Evolutionary conservation across 352 stramenopile species (phyloP), one percentile per base, ranked within the genome.

Genomic region (Phytophthora podocarpi): DNA sequence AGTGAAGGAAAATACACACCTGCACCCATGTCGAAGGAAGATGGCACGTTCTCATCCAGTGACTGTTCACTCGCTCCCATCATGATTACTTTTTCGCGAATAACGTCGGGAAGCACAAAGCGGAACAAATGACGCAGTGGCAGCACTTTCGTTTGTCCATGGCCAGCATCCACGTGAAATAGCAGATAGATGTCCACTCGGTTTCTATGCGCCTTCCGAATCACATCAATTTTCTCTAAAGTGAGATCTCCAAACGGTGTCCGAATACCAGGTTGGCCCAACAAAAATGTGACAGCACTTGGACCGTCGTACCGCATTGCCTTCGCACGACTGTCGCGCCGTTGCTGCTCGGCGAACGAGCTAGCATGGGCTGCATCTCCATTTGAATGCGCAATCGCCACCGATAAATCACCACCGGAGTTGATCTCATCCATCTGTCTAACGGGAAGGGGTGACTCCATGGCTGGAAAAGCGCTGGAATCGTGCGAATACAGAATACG

Each of bases 181-280:
- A 94, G 77, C 36, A 96, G 54, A 51, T 81, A 93, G 31, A 93
- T 80, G 18, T 93, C 83, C 16, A 90, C 56, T 23, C 69, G 74
- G 16, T 77, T 82, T 32, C 76, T 70, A 11, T 55, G 47, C 27
- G 80, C 63, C 30, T 78, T 75, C 5, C 85, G 79, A 58, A 94
- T 76, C 16, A 96, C 70, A 51, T 94, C 85, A 40, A 96, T 81
- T 67, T 94, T 92, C 18, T 90, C 78, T n/a, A 96, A 69, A 15
- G 84, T 67, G 15, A 89, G 81, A 51, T 96, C 87, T 12, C 87
- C 87, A 59, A 93, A 92, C 12, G 74, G 79, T 6, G 87, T 93
- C 20, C 80, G 87, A 28, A 96, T 67, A 20, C 73, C 78, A 30
- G 69, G 67, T 28, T 91, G 75, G 13, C 70, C 78, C 12, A 94